phyloP scores from a whole-genome alignment of 2,329 filamentous ascomycete species.

The Cladophialophora exuberans region DNA sequence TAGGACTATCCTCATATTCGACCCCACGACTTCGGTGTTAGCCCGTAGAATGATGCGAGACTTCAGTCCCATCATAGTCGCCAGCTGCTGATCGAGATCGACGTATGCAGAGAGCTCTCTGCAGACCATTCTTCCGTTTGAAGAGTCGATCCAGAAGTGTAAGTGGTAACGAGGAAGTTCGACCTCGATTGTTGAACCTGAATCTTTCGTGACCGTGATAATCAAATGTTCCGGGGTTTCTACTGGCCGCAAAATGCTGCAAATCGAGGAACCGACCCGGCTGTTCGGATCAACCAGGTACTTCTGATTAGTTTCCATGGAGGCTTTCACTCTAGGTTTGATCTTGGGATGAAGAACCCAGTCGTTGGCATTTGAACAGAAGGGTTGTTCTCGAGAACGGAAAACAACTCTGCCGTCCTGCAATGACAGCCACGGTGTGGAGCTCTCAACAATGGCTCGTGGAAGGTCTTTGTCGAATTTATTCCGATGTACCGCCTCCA shows the following conservation, averaged over 20 bases:
- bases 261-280: conserved; percentile 38
- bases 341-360: conserved; percentile 35
- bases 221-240: conserved; percentile 44
- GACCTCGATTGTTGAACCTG: conserved; percentile 54
- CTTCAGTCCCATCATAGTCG: conserved; percentile 53
- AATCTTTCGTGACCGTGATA: conserved; percentile 33
- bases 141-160: conserved; percentile 46
- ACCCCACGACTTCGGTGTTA: neutral
- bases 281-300: conserved; percentile 43
- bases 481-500: conserved; percentile 40
- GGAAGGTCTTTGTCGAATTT: conserved; percentile 39
- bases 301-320: conserved; percentile 4
- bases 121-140: conserved; percentile 16
- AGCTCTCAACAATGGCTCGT: conserved; percentile 42
- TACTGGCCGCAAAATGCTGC: conserved; percentile 41
- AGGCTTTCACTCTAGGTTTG: neutral
- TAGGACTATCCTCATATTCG: conserved; percentile 29
- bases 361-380: conserved; percentile 33
- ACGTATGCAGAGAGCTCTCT: conserved; percentile 37
- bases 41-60: conserved; percentile 54
- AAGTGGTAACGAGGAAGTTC: conserved; percentile 14
- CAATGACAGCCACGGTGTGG: conserved; percentile 53
- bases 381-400: conserved; percentile 35
- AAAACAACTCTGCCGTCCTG: conserved; percentile 38
- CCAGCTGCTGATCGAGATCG: conserved; percentile 51